Conservation (phyloP, 2,329 filamentous ascomycete species). For the Microsporum audouinii region DNA sequence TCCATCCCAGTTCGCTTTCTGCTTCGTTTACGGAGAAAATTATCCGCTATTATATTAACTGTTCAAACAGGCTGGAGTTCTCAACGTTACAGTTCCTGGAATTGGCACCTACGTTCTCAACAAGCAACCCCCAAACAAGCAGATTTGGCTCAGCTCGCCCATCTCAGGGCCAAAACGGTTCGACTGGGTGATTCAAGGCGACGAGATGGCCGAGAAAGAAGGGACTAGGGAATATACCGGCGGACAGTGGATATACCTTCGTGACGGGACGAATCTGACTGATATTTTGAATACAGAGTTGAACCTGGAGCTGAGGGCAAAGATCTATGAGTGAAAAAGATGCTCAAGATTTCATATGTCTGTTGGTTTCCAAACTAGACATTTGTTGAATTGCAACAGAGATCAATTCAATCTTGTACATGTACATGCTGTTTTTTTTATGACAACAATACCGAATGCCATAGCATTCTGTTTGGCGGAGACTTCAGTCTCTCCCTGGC, state of each 20-base stretch:
- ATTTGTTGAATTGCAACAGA: not conserved
- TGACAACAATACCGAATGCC: slow-evolving; percentile 8
- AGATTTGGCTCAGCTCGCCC: slow-evolving; percentile 91
- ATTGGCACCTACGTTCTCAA: slow-evolving; percentile 86
- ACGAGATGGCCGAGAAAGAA: slow-evolving; percentile 67
- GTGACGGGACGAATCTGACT: slow-evolving; percentile 67
- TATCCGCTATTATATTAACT: not conserved
- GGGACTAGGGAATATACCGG: slow-evolving; percentile 42
- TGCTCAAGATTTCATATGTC: not conserved
- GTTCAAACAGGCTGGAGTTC: slow-evolving; percentile 60
- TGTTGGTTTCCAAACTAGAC: not conserved
- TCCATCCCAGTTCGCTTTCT: not conserved
- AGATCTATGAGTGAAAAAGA: slow-evolving; percentile 21
- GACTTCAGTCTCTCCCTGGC: not conserved
- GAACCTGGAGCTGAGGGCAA: slow-evolving; percentile 48
- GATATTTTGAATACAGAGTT: slow-evolving; percentile 66
- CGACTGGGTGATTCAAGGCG: slow-evolving; percentile 67
- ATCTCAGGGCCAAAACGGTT: slow-evolving; percentile 85
- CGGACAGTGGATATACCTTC: slow-evolving; percentile 77
- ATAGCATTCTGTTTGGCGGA: not conserved
- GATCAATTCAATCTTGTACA: not conserved
- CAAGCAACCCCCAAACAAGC: slow-evolving; percentile 96
- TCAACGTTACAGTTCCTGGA: slow-evolving; percentile 59
- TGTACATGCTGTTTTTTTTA: not conserved
- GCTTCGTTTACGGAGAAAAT: slow-evolving; percentile 9